Conservation (phyloP, 495 filamentous ascomycete species). For the Lasiosphaeria miniovina region DNA sequence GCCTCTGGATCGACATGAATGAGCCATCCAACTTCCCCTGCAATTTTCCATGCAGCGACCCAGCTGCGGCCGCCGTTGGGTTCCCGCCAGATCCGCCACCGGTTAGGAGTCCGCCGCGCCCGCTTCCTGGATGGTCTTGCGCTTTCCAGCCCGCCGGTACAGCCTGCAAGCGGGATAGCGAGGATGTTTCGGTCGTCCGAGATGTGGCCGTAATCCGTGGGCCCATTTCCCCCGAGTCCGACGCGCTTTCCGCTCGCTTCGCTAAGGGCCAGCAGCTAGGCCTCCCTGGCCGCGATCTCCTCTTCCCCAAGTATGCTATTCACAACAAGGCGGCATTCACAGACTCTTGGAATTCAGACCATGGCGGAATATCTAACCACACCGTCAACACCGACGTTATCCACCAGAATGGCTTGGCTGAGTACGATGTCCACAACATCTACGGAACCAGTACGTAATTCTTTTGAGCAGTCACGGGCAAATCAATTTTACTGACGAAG, state of each 20-base stretch:
- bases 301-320: slow-evolving; percentile 73
- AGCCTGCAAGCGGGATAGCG: slow-evolving; percentile 18
- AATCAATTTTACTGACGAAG: too few relatives aligned
- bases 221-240: slow-evolving; percentile 15
- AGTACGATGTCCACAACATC: slow-evolving; percentile 82
- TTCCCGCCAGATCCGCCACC: slow-evolving; percentile 66
- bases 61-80: slow-evolving; percentile 50
- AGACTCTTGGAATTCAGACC: slow-evolving; percentile 45
- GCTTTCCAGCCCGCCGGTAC: slow-evolving; percentile 63
- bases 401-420: slow-evolving; percentile 66
- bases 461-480: too few relatives aligned
- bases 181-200: background rate
- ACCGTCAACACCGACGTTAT: slow-evolving; percentile 73
- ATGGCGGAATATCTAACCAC: slow-evolving; percentile 64
- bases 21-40: slow-evolving; percentile 68
- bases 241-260: slow-evolving; percentile 16
- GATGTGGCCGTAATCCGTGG: slow-evolving; percentile 8
- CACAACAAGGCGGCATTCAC: slow-evolving; percentile 58
- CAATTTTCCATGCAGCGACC: slow-evolving; percentile 67
- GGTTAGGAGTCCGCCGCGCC: slow-evolving; percentile 55
- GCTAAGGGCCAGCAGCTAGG: slow-evolving; percentile 47
- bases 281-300: slow-evolving; percentile 61
- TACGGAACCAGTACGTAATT: slow-evolving; percentile 59
- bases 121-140: slow-evolving; percentile 67
- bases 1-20: slow-evolving; percentile 86